Conservation (phyloP, 225 moss, liverwort and hornwort genomes). For the Sphagnum contortum region DNA sequence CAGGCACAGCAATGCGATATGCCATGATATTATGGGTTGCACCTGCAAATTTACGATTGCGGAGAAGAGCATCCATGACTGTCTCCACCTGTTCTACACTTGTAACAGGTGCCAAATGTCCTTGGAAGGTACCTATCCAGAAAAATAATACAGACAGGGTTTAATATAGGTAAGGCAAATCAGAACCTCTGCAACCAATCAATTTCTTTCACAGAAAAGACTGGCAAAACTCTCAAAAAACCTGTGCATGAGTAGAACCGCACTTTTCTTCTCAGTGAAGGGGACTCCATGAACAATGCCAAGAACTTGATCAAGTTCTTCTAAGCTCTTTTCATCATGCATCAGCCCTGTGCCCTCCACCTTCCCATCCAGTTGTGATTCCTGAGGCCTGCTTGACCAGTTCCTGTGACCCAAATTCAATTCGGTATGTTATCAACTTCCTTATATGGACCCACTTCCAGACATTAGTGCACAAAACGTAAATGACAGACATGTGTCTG, state of each 20-base stretch:
- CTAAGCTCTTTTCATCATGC: conserved; percentile 32
- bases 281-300: conserved; percentile 51
- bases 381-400: conserved; percentile 15
- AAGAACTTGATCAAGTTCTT: conserved; percentile 41
- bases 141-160: too few species aligned
- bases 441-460: too few species aligned
- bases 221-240: neutral
- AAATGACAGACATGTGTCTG: too few species aligned
- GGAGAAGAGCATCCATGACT: conserved; percentile 66
- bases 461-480: too few species aligned
- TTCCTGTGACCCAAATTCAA: too few species aligned
- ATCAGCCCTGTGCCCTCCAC: conserved; percentile 16
- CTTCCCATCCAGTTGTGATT: conserved; percentile 13
- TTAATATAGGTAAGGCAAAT: too few species aligned
- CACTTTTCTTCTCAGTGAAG: conserved; percentile 50
- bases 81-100: conserved; percentile 52
- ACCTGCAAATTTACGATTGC: conserved; percentile 71
- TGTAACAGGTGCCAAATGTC: conserved; percentile 62
- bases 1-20: conserved; percentile 49
- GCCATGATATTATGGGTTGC: conserved; percentile 93
- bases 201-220: neutral
- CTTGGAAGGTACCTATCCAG: conserved; percentile 44
- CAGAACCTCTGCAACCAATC: too few species aligned
- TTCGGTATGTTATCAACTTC: too few species aligned
- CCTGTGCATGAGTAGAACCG: neutral